These are phyloP conservation scores for Petunia hybrid DNA, from an alignment of 305 asterid genomes.

Conservation along the genomic window DNA sequence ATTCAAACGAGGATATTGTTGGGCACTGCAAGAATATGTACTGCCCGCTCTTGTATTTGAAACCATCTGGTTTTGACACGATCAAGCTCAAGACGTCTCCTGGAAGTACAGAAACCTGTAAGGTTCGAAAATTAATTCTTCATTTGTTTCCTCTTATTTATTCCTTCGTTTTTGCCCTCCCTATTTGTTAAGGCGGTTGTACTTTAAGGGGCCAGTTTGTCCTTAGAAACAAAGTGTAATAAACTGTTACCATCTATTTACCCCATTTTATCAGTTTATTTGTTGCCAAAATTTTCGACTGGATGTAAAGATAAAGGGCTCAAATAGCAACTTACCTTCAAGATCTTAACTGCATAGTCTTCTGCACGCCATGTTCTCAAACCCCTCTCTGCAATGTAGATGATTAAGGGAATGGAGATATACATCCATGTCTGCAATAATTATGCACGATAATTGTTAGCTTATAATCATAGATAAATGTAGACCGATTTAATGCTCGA, in stretches of 20 bases:
- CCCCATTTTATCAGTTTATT: neutral
- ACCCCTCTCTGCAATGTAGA: slow-evolving; percentile 80
- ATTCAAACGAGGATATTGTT: slow-evolving; percentile 79
- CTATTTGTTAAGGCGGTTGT: slow-evolving; percentile 7
- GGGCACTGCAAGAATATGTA: slow-evolving; percentile 86
- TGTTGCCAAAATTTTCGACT: no score
- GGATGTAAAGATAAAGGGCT: neutral
- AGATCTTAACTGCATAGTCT: slow-evolving; percentile 72
- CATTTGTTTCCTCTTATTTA: neutral
- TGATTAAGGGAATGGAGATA: slow-evolving; percentile 70
- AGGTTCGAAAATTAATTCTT: slow-evolving; percentile 37
- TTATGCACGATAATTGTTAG: slow-evolving; percentile 29
- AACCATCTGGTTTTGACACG: slow-evolving; percentile 86
- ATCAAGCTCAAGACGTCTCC: slow-evolving; percentile 90
- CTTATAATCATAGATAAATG: neutral
- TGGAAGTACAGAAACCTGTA: slow-evolving; percentile 87
- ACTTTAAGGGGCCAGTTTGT: neutral
- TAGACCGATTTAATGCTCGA: neutral
- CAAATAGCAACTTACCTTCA: slow-evolving; percentile 62
- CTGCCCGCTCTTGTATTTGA: slow-evolving; percentile 89
- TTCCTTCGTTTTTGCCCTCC: slow-evolving; percentile 1
- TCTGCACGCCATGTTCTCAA: slow-evolving; percentile 80
- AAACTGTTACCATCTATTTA: neutral
- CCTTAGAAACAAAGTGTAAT: neutral
- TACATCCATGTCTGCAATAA: slow-evolving; percentile 89